These are phyloP conservation scores for Camelina laxa DNA, from an alignment of 345 rosid genomes.

Conservation along the genomic window DNA sequence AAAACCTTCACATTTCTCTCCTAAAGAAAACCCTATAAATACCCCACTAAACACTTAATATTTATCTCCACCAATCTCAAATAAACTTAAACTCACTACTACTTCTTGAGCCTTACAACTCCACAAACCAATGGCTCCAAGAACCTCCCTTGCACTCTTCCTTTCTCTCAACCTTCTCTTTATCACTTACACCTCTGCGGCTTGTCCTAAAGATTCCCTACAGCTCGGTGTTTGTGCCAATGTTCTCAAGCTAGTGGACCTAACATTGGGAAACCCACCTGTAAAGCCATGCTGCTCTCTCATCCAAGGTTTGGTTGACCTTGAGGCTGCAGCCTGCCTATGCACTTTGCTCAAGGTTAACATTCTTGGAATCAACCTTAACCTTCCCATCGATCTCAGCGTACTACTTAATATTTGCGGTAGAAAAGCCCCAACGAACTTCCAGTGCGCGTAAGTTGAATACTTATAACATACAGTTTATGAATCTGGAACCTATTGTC, in stretches of 20 bases:
- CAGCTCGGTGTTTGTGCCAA: constrained; percentile 49
- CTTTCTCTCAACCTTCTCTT: constrained; percentile 57
- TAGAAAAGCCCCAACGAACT: constrained; percentile 36
- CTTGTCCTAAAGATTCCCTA: constrained; percentile 50
- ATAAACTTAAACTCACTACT: too few relatives aligned
- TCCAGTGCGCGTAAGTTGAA: constrained; percentile 45
- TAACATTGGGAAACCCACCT: constrained; percentile 50
- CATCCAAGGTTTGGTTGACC: constrained; percentile 50
- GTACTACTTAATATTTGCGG: constrained; percentile 51
- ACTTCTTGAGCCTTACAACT: constrained; percentile 10
- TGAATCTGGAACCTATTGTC: background rate
- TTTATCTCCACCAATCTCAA: too few relatives aligned
- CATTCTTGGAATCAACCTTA: constrained; percentile 53
- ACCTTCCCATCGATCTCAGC: constrained; percentile 50
- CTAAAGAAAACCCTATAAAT: too few relatives aligned
- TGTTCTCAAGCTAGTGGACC: constrained; percentile 45
- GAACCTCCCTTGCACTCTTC: constrained; percentile 55
- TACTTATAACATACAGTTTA: constrained; percentile 6
- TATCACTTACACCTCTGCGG: constrained; percentile 51
- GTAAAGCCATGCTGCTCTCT: constrained; percentile 50
- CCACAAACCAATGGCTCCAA: constrained; percentile 50
- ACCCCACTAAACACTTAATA: too few relatives aligned
- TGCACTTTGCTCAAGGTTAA: constrained; percentile 53
- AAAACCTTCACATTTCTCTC: background rate
- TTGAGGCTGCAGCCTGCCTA: constrained; percentile 61